Evolutionary conservation across 352 stramenopile genomes (phyloP).

Genomic region (Phytophthora hibernalis): DNA sequence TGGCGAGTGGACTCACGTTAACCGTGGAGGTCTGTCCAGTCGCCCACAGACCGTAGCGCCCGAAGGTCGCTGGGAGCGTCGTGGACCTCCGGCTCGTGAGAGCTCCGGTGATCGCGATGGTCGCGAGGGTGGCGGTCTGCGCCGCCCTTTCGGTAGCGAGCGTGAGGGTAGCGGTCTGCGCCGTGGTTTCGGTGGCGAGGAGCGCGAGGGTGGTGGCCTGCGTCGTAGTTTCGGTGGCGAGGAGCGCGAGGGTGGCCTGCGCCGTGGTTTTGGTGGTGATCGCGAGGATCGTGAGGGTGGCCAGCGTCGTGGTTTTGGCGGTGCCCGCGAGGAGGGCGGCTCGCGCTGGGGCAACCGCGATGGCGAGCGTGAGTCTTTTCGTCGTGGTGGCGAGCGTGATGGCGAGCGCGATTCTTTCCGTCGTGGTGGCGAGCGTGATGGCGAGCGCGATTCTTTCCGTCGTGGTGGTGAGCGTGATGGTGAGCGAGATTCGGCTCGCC

Average conservation of each 20-base stretch:
- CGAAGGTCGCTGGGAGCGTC: slow-evolving; percentile 68
- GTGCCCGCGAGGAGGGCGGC: slow-evolving; percentile 44
- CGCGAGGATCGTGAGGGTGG: slow-evolving; percentile 42
- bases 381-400: slow-evolving; percentile 36
- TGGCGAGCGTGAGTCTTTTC: slow-evolving; percentile 20
- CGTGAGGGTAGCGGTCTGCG: slow-evolving; percentile 45
- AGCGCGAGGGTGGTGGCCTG: slow-evolving; percentile 30
- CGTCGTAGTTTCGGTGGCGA: slow-evolving; percentile 38
- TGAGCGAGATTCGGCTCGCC: slow-evolving; percentile 24
- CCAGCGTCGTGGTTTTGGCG: slow-evolving; percentile 34
- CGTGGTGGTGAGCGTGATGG: slow-evolving; percentile 36
- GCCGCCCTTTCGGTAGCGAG: slow-evolving; percentile 32
- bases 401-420: slow-evolving; percentile 18
- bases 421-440: slow-evolving; percentile 34
- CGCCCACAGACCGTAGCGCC: slow-evolving; percentile 48
- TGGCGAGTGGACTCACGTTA: slow-evolving; percentile 78
- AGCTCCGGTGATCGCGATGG: slow-evolving; percentile 35
- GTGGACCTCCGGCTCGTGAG: slow-evolving; percentile 51
- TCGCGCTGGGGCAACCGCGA: slow-evolving; percentile 21
- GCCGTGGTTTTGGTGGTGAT: slow-evolving; percentile 38
- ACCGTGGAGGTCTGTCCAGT: slow-evolving; percentile 34
- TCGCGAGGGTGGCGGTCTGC: slow-evolving; percentile 36
- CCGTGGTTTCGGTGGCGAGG: slow-evolving; percentile 46
- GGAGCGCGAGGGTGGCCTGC: slow-evolving; percentile 28
- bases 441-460: slow-evolving; percentile 22